Conservation (phyloP, 1,139 yeast genomes). For the Diutina rugosa region DNA sequence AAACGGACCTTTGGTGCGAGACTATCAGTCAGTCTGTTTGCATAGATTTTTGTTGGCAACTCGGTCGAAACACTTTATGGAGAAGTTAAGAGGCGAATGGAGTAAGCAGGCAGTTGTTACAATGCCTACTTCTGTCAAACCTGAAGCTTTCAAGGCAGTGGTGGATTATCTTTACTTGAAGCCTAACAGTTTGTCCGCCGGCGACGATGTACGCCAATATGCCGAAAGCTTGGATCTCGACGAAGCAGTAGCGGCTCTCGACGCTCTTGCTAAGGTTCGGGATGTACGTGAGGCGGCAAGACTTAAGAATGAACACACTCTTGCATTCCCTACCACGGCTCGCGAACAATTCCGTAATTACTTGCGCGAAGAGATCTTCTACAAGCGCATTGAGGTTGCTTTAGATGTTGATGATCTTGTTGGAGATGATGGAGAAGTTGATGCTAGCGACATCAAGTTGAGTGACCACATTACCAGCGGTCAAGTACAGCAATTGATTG, state of each 20-base stretch:
- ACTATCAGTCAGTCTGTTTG: slow-evolving; percentile 11
- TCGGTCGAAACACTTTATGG: slow-evolving; percentile 17
- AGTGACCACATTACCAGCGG: slow-evolving; percentile 8
- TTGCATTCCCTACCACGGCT: slow-evolving; percentile 32
- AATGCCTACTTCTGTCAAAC: slow-evolving; percentile 12
- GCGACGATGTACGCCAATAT: slow-evolving; percentile 13
- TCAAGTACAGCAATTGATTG: slow-evolving; percentile 11
- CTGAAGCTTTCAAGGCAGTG: slow-evolving; percentile 21
- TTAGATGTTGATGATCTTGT: slow-evolving; percentile 2
- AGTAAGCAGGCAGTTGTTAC: slow-evolving; percentile 9
- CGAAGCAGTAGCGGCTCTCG: slow-evolving; percentile 22
- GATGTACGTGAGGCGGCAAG: slow-evolving; percentile 18
- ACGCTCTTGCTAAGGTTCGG: slow-evolving; percentile 5
- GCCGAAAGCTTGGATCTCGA: slow-evolving; percentile 22
- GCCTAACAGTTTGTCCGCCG: slow-evolving; percentile 13
- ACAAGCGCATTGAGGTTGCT: slow-evolving; percentile 6
- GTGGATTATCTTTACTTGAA: slow-evolving; percentile 41
- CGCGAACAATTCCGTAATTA: slow-evolving; percentile 29
- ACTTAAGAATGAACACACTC: slow-evolving; percentile 31
- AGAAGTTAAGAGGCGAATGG: slow-evolving; percentile 18
- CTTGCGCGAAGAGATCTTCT: slow-evolving; percentile 25
- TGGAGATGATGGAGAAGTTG: slow-evolving; percentile 7
- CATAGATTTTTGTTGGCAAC: slow-evolving; percentile 31
- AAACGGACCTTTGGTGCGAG: slow-evolving; percentile 5
- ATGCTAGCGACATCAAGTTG: slow-evolving; percentile 20